Evolutionary conservation across 768 basidiomycete genomes (phyloP), one percentile per base, ranked within the genome.

Genomic region (Naganishia vaughanmartiniae): DNA sequence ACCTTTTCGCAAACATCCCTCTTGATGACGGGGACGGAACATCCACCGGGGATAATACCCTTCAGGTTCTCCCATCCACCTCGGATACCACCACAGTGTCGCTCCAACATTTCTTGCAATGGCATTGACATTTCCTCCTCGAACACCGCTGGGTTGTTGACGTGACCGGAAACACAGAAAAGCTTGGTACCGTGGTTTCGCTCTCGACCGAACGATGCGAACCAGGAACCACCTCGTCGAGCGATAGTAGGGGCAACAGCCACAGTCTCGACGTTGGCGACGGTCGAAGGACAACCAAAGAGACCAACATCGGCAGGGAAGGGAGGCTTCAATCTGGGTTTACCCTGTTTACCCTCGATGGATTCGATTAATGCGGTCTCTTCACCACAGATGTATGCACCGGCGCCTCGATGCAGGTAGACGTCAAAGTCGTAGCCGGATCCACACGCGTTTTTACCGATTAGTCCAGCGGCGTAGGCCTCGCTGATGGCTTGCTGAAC

Each of bases 41-140:
- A 89, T 26, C 95, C 95, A 69, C 95, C 95, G 4, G 95, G 94
- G 72, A 97, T 87, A 76, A 96, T 94, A n/a, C 95, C 95, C 36
- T 96, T 87, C 24, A 97, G 81, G 83, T 99, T 98, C 77, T 94
- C 89, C 95, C 95, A 99, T 11, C 95, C 95, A 67, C 95, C 95
- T 42, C 84, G 83, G 51, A 99, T 88, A 77, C 95, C 95, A 26
- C 95, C 95, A 77, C 93, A 95, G 82, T 99, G 95, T 84, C 93
- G 95, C 83, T 97, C 95, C 65, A 99, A 82, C 66, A 98, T 84
- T 57, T 99, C 95, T 82, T 89, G 89, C 73, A 97, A 82, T 11
- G 94, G 93, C 58, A 98, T 98, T 73, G 90, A 91, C 95, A 98
- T 99, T 85, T 98, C 95, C 82, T 99, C 95, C 84, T 99, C 95